Percentiles rank a stretch among this genome's conserved stretches.
phyloP scores from a whole-genome alignment of 2,329 filamentous ascomycete species.

The Diaporthe sp. region DNA sequence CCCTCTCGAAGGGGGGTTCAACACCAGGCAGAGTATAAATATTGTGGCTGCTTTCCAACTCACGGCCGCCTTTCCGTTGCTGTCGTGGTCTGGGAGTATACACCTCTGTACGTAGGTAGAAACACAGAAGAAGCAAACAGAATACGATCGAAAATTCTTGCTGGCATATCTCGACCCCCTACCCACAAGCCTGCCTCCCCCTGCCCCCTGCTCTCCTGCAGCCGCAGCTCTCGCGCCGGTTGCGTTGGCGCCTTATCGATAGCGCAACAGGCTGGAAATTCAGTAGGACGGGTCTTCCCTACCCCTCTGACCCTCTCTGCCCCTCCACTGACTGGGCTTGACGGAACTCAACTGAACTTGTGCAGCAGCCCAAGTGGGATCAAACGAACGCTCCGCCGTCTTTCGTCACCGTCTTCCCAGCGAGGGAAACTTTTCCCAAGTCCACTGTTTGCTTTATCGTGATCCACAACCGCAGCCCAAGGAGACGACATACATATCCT shows the following conservation, averaged over 20 bases:
- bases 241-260: slow-evolving; percentile 32
- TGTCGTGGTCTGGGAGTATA: too few relatives aligned
- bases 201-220: slow-evolving; percentile 18
- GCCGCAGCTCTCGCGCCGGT: slow-evolving; percentile 9
- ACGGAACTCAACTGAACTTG: slow-evolving; percentile 2
- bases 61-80: too few relatives aligned
- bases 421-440: slow-evolving; percentile 25
- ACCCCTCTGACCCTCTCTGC: slow-evolving; percentile 13
- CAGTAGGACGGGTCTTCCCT: background rate
- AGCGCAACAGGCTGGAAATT: slow-evolving; percentile 11
- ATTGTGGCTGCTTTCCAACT: background rate
- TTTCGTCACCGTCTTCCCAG: slow-evolving; percentile 30
- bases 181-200: slow-evolving; percentile 11
- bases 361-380: background rate
- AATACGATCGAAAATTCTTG: slow-evolving; percentile 10
- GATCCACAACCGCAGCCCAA: slow-evolving; percentile 19
- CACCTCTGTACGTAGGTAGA: background rate
- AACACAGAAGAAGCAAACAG: background rate
- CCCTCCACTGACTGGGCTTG: slow-evolving; percentile 27
- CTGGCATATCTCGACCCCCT: slow-evolving; percentile 5
- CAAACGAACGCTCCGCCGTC: slow-evolving; percentile 24
- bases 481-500: background rate
- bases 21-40: background rate
- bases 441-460: slow-evolving; percentile 19
- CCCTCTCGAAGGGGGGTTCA: background rate